Evolutionary conservation across 345 rosid species (phyloP).

Genomic region (Syzygium aromaticum): DNA sequence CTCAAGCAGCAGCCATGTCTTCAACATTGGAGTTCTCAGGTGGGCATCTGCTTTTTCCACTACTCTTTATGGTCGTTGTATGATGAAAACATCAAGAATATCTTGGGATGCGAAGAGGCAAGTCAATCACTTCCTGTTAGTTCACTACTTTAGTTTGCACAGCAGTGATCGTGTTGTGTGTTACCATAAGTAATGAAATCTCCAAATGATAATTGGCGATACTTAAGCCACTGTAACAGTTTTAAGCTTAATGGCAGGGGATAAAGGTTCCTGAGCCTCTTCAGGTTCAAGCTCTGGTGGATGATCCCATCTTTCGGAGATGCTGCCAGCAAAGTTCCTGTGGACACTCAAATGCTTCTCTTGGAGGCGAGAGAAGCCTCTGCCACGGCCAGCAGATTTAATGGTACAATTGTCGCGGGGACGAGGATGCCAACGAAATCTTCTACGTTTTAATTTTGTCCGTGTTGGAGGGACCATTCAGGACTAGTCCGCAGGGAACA

Average conservation of each 20-base stretch:
- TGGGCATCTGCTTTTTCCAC: neutral
- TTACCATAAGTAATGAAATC: neutral
- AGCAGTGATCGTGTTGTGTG: neutral
- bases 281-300: constrained; percentile 60
- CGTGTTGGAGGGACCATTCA: constrained; percentile 40
- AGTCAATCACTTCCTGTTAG: neutral
- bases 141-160: neutral
- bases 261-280: constrained; percentile 41
- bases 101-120: neutral
- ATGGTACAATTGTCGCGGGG: neutral
- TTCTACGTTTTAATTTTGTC: constrained; percentile 46
- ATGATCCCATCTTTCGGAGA: constrained; percentile 53
- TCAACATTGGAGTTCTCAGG: neutral
- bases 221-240: neutral
- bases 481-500: constrained; percentile 53
- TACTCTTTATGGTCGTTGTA: neutral
- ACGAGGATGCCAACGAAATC: neutral
- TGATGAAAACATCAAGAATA: neutral
- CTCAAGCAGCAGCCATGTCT: neutral
- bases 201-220: neutral
- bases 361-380: constrained; percentile 38
- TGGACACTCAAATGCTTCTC: constrained; percentile 56
- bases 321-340: constrained; percentile 36
- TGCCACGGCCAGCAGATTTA: neutral
- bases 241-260: constrained; percentile 17